Evolutionary conservation across 2,329 filamentous ascomycete genomes (phyloP).

Genomic region (Fusarium sterilihyphosum): DNA sequence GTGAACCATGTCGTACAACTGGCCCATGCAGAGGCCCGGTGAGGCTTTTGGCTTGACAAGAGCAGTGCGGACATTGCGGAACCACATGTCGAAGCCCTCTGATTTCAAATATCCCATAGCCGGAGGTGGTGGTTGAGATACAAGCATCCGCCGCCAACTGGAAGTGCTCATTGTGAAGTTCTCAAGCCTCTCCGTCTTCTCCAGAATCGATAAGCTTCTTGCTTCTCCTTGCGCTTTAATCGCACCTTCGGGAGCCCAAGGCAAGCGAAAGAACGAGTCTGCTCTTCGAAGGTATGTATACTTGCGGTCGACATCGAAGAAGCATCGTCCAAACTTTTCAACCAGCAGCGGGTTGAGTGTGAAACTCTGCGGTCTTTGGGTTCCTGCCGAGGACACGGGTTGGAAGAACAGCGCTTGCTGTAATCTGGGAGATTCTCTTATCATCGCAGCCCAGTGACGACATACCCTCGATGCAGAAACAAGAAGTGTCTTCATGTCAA

Average conservation of each 20-base stretch:
- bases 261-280: constrained; percentile 29
- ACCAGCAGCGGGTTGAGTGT: constrained; percentile 27
- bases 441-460: constrained; percentile 31
- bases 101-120: constrained; percentile 28
- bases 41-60: neutral
- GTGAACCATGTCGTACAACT: constrained; percentile 30
- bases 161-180: constrained; percentile 25
- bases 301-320: constrained; percentile 26
- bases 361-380: neutral
- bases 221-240: neutral
- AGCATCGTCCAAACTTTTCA: constrained; percentile 32
- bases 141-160: constrained; percentile 40
- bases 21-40: constrained; percentile 27
- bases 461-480: constrained; percentile 39
- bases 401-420: constrained; percentile 31
- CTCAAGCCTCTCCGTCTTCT: constrained; percentile 13
- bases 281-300: constrained; percentile 21
- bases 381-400: neutral
- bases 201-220: constrained; percentile 3
- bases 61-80: constrained; percentile 5
- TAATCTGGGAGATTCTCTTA: constrained; percentile 14
- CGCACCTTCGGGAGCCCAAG: constrained; percentile 26
- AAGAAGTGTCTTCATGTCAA: constrained; percentile 43
- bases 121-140: constrained; percentile 38
- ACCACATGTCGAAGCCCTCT: constrained; percentile 18